Conservation (phyloP, 805 yeast species). For the Yarrowia sp. region DNA sequence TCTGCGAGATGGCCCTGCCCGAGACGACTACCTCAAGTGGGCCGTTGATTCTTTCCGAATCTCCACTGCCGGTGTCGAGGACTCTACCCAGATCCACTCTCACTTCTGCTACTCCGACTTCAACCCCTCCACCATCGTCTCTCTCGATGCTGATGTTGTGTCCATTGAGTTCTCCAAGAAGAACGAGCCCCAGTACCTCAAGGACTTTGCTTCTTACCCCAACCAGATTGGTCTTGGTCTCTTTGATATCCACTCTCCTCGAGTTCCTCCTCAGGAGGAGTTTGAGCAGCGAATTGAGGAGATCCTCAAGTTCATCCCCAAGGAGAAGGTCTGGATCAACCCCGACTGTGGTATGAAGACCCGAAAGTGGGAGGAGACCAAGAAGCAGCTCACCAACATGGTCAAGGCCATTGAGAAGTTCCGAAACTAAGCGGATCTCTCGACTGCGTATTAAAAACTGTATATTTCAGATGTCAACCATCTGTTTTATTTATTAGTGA, state of each 20-base stretch:
- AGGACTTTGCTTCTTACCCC: slow-evolving; percentile 97
- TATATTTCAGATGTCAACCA: slow-evolving; percentile 40
- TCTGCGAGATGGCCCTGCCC: slow-evolving; percentile 95
- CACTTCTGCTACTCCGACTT: slow-evolving; percentile 99
- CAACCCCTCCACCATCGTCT: slow-evolving; percentile 99
- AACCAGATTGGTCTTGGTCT: slow-evolving; percentile 99
- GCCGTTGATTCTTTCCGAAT: slow-evolving; percentile 99
- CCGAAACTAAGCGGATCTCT: slow-evolving; percentile 54
- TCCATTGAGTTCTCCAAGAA: slow-evolving; percentile 99
- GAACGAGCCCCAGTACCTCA: slow-evolving; percentile 97
- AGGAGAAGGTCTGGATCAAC: slow-evolving; percentile 99
- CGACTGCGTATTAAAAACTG: slow-evolving; percentile 5
- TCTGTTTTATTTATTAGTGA: slow-evolving; percentile 39
- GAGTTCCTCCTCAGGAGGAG: slow-evolving; percentile 98
- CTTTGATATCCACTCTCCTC: slow-evolving; percentile 99
- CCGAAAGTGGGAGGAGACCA: slow-evolving; percentile 99
- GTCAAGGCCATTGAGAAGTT: slow-evolving; percentile 97
- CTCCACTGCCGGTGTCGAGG: slow-evolving; percentile 96
- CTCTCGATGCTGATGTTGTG: slow-evolving; percentile 98
- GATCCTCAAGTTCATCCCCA: slow-evolving; percentile 96
- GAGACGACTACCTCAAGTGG: slow-evolving; percentile 96
- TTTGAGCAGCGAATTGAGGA: slow-evolving; percentile 91
- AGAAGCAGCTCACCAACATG: slow-evolving; percentile 95
- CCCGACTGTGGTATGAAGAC: slow-evolving; percentile 99
- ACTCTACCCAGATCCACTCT: slow-evolving; percentile 97